Conservation (phyloP, 257 asterid species). For the Paulownia fortunei region DNA sequence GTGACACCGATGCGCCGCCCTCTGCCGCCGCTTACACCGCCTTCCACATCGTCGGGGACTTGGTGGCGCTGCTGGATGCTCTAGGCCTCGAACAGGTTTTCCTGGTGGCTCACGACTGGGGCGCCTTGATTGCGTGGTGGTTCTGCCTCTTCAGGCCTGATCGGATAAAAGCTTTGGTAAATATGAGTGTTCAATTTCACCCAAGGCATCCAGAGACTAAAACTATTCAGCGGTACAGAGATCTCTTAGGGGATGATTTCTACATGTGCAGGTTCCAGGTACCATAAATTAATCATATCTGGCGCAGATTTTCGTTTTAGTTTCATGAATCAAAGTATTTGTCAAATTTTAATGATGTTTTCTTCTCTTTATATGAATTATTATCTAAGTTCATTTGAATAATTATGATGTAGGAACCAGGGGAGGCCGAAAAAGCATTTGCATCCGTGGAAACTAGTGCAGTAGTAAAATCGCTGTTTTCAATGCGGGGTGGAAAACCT, state of each 20-base stretch:
- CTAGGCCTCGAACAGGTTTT: conserved; percentile 45
- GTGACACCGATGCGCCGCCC: conserved; percentile 48
- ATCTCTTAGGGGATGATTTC: conserved; percentile 57
- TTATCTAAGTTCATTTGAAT: no score
- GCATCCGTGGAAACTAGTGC: conserved; percentile 32
- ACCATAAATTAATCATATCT: no score
- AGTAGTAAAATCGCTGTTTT: conserved; percentile 34
- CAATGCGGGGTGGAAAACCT: conserved; percentile 28
- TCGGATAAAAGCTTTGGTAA: conserved; percentile 52
- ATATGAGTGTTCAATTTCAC: conserved; percentile 53
- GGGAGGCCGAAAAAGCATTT: conserved; percentile 67
- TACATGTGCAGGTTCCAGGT: conserved; percentile 84
- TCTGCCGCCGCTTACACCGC: conserved; percentile 28
- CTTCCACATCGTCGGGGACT: conserved; percentile 44
- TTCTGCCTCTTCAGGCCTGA: conserved; percentile 54
- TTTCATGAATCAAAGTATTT: no score
- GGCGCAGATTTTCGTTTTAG: no score
- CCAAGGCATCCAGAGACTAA: conserved; percentile 58
- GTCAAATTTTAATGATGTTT: no score
- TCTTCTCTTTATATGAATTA: no score
- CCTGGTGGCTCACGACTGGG: conserved; percentile 64
- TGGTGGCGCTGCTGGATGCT: conserved; percentile 44
- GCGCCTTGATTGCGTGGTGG: conserved; percentile 50
- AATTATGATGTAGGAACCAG: conserved; percentile 52
- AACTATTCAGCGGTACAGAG: conserved; percentile 40